phyloP scores from a whole-genome alignment of 768 basidiomycete species.

The Tephrocybe sp. region DNA sequence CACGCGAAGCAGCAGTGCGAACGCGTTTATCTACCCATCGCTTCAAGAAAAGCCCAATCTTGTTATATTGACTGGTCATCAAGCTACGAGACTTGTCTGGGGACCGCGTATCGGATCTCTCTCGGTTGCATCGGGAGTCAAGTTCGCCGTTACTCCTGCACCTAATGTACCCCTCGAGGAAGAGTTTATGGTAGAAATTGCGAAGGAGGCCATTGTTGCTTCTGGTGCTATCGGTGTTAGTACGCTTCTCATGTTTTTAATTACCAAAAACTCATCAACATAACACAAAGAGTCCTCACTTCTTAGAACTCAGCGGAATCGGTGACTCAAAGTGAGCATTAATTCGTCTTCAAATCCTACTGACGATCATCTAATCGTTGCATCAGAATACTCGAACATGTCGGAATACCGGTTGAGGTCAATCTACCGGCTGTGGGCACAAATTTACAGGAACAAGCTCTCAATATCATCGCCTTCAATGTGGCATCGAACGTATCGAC shows the following conservation, averaged over 20 bases:
- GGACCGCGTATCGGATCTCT: neutral
- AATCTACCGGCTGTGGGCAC: slow-evolving; percentile 16
- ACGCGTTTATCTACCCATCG: slow-evolving; percentile 15
- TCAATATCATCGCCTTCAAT: neutral
- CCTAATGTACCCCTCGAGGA: neutral
- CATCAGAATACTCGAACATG: slow-evolving; percentile 12
- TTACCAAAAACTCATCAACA: neutral
- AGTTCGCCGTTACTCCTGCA: slow-evolving; percentile 7
- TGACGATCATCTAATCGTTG: neutral
- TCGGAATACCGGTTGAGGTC: slow-evolving; percentile 10
- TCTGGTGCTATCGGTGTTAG: slow-evolving; percentile 17
- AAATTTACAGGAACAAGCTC: slow-evolving; percentile 17
- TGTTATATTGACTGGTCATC: slow-evolving; percentile 12
- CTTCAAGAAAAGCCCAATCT: slow-evolving; percentile 12
- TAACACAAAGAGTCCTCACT: slow-evolving; percentile 8
- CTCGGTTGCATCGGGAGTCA: slow-evolving; percentile 13
- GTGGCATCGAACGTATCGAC: neutral
- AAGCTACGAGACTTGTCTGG: slow-evolving; percentile 14
- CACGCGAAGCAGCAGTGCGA: slow-evolving; percentile 15
- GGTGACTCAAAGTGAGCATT: slow-evolving; percentile 10
- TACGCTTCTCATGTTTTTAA: neutral
- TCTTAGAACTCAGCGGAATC: slow-evolving; percentile 16
- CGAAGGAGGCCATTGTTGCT: slow-evolving; percentile 10
- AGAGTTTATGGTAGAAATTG: neutral
- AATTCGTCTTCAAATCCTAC: neutral